Evolutionary conservation across 148 eudicot species (phyloP).

Genomic region (Polygonum aviculare): DNA sequence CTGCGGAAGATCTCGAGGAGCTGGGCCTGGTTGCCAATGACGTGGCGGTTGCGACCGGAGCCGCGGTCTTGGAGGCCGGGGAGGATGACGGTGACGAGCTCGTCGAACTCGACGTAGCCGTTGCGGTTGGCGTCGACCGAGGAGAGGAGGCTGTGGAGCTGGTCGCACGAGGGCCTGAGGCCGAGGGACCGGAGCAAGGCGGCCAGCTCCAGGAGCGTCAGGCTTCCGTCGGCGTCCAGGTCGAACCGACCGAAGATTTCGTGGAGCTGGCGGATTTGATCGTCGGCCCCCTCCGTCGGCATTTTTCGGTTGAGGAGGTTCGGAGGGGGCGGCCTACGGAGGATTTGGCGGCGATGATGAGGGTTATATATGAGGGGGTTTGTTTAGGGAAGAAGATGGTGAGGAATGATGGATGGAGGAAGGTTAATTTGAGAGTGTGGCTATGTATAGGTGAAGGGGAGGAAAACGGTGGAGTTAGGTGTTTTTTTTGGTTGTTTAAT

Average conservation of each 20-base stretch:
- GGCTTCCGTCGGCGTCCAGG: conserved; percentile 47
- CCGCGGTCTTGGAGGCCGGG: conserved; percentile 14
- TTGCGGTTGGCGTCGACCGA: conserved; percentile 33
- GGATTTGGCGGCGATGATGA: neutral
- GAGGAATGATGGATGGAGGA: neutral
- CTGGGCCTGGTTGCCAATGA: conserved; percentile 19
- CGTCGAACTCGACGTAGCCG: conserved; percentile 36
- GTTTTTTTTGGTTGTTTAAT: neutral
- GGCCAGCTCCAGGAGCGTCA: conserved; percentile 41
- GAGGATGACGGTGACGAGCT: conserved; percentile 25
- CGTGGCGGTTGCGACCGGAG: neutral
- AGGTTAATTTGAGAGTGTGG: neutral
- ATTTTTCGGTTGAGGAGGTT: too few relatives aligned
- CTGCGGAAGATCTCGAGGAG: conserved; percentile 22
- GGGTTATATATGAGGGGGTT: neutral
- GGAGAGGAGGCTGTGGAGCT: conserved; percentile 22
- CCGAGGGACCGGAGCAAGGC: conserved; percentile 44
- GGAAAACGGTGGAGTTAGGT: neutral
- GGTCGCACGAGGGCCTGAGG: conserved; percentile 29
- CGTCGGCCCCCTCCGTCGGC: neutral
- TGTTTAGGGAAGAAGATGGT: neutral
- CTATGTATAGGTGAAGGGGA: neutral
- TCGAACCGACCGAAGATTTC: conserved; percentile 39
- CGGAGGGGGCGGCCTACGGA: neutral
- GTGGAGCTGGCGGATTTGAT: conserved; percentile 25